These are phyloP conservation scores for Curvularia eragrostidis DNA, from an alignment of 2,329 filamentous ascomycete species.

Conservation along the genomic window DNA sequence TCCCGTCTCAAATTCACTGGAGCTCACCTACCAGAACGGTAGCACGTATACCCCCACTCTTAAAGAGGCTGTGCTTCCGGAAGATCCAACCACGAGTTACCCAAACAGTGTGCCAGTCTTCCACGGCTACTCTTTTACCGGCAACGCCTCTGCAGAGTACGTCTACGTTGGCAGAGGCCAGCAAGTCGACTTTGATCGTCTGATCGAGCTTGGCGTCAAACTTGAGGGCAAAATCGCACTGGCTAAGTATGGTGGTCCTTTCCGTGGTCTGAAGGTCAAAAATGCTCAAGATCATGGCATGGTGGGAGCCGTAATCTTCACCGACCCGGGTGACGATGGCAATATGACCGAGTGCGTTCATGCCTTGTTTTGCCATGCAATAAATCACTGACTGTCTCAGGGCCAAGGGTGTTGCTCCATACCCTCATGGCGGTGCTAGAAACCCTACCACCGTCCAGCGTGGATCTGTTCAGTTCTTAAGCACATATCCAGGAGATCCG, in stretches of 20 bases:
- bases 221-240: slow-evolving; percentile 58
- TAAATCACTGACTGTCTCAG: background rate
- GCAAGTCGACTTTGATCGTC: slow-evolving; percentile 56
- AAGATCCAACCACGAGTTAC: slow-evolving; percentile 47
- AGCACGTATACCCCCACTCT: slow-evolving; percentile 41
- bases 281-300: slow-evolving; percentile 56
- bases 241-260: slow-evolving; percentile 55
- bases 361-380: background rate
- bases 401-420: slow-evolving; percentile 54
- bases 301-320: slow-evolving; percentile 56
- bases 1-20: slow-evolving; percentile 45
- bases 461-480: slow-evolving; percentile 65
- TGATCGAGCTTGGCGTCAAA: slow-evolving; percentile 51
- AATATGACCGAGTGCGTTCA: slow-evolving; percentile 50
- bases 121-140: slow-evolving; percentile 57
- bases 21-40: slow-evolving; percentile 45
- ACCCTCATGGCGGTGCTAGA: slow-evolving; percentile 53
- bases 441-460: slow-evolving; percentile 56
- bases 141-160: slow-evolving; percentile 56
- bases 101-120: slow-evolving; percentile 54
- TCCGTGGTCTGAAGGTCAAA: slow-evolving; percentile 58
- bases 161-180: slow-evolving; percentile 55
- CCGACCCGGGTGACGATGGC: slow-evolving; percentile 56
- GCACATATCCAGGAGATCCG: slow-evolving; percentile 57
- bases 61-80: slow-evolving; percentile 43